These are phyloP conservation scores for Orbilia oligospora DNA, from an alignment of 2,329 filamentous ascomycete genomes.

Conservation along the genomic window DNA sequence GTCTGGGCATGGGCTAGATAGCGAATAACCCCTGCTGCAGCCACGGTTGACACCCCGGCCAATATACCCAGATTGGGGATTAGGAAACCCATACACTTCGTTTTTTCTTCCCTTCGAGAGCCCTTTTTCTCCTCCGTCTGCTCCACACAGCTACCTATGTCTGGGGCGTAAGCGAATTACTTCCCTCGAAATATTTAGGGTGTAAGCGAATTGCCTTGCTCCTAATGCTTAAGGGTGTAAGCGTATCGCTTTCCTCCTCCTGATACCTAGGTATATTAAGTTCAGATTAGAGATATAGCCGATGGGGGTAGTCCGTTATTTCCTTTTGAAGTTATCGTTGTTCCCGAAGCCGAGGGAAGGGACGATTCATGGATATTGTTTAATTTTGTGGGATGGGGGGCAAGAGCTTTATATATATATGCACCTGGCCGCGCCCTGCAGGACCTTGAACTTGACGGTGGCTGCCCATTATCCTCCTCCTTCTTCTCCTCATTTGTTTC, in stretches of 20 bases:
- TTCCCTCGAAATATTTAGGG: no score
- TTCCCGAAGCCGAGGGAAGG: constrained; percentile 29
- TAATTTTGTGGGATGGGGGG: neutral
- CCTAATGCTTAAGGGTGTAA: neutral
- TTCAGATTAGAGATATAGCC: constrained; percentile 8
- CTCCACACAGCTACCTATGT: neutral
- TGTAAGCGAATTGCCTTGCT: no score
- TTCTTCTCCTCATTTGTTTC: neutral
- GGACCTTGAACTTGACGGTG: constrained; percentile 8
- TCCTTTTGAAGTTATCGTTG: constrained; percentile 14
- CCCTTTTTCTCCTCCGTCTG: constrained; percentile 4
- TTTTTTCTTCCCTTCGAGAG: neutral
- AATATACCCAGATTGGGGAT: constrained; percentile 9
- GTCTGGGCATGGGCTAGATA: constrained; percentile 24
- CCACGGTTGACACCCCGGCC: constrained; percentile 27
- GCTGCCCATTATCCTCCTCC: neutral
- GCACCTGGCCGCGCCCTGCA: constrained; percentile 20
- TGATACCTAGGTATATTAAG: constrained; percentile 13
- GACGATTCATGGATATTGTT: constrained; percentile 13
- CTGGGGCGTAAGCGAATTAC: constrained; percentile 43
- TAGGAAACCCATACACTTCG: constrained; percentile 8
- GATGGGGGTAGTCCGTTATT: constrained; percentile 30
- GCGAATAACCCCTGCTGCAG: constrained; percentile 43
- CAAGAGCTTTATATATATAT: constrained; percentile 8
- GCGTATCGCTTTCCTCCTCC: neutral